phyloP scores from a whole-genome alignment of 73 alveolate genomes.

The Tetrahymena thermophila region DNA sequence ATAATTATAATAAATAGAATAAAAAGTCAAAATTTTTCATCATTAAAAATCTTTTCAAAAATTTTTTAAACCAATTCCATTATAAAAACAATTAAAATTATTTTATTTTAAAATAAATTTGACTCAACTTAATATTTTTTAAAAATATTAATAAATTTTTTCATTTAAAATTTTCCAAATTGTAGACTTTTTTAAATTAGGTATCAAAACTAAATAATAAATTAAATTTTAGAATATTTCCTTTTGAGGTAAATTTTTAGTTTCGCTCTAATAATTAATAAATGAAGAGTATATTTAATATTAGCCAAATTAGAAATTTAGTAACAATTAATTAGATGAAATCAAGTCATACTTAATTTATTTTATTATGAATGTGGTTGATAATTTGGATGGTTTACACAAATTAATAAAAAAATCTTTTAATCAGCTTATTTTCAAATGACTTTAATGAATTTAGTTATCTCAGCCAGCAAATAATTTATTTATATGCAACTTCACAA shows the following conservation, averaged over 20 bases:
- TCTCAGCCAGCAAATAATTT: not conserved
- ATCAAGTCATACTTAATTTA: not conserved
- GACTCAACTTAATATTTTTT: no score
- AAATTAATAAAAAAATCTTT: not conserved
- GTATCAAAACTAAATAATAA: no score
- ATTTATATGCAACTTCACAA: not conserved
- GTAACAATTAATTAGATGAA: no score
- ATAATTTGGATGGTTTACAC: not conserved
- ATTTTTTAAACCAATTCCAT: no score
- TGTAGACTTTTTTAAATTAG: no score
- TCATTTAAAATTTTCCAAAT: no score
- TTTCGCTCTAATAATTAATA: not conserved
- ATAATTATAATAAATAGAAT: no score
- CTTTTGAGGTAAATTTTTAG: not conserved
- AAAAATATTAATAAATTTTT: no score
- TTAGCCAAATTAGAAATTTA: not conserved
- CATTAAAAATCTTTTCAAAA: no score
- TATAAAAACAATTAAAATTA: no score
- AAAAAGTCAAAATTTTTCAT: no score
- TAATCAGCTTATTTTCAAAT: not conserved
- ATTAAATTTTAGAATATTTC: not conserved
- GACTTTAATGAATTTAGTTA: not conserved
- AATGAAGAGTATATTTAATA: not conserved
- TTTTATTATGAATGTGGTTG: not conserved
- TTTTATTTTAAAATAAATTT: no score